A percentile compares a stretch with the other conserved stretches of the same genome.
phyloP scores from a whole-genome alignment of 1,139 yeast genomes.

The Insectozyma bohioensis region DNA sequence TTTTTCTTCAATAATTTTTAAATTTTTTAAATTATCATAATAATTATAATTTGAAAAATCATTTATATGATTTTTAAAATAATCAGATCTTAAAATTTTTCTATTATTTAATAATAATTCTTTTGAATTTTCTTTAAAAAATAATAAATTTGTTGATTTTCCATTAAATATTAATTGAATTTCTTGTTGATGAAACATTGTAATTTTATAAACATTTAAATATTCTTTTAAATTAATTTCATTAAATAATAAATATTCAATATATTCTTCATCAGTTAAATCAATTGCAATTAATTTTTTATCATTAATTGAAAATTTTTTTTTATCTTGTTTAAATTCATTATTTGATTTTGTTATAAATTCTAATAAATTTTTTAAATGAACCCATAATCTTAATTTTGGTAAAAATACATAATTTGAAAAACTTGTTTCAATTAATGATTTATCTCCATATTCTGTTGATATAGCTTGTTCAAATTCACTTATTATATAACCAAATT shows the following conservation, averaged over 20 bases:
- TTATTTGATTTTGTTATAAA: slow-evolving; percentile 15
- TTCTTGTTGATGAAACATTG: slow-evolving; percentile 34
- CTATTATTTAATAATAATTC: slow-evolving; percentile 14
- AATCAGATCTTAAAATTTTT: slow-evolving; percentile 23
- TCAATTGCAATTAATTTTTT: slow-evolving; percentile 17
- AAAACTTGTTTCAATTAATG: slow-evolving; percentile 26
- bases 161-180: slow-evolving; percentile 19
- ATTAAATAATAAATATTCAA: slow-evolving; percentile 23
- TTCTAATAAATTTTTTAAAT: slow-evolving; percentile 18
- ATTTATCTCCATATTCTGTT: slow-evolving; percentile 28
- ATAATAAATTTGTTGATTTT: slow-evolving; percentile 12
- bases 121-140: slow-evolving; percentile 8
- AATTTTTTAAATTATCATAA: slow-evolving; percentile 5
- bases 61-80: slow-evolving; percentile 28
- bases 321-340: slow-evolving; percentile 5
- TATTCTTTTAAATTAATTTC: slow-evolving; percentile 29
- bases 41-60: slow-evolving; percentile 19
- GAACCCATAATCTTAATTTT: slow-evolving; percentile 36
- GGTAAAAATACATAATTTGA: slow-evolving; percentile 28
- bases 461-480: slow-evolving; percentile 27
- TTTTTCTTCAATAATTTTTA: not conserved
- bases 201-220: slow-evolving; percentile 26
- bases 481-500: slow-evolving; percentile 32
- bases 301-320: slow-evolving; percentile 1
- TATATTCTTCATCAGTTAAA: slow-evolving; percentile 30